Percentiles rank a stretch among this genome's conserved stretches.
Conservation (phyloP, 352 stramenopile genomes). For the Phytophthora citricola region DNA sequence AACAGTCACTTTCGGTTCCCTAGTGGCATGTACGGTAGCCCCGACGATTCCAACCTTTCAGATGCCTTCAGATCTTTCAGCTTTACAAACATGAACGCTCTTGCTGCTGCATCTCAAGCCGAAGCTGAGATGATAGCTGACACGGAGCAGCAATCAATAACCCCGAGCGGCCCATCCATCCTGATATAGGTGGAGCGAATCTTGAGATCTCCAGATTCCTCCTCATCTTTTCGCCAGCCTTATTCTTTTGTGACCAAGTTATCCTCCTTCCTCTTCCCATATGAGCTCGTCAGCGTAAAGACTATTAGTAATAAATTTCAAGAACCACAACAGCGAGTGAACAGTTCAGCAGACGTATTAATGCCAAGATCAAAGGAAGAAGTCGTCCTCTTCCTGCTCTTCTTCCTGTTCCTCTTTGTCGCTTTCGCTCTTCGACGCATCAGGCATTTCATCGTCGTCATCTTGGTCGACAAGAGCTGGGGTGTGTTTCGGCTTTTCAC, state of each 20-base stretch:
- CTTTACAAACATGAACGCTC: conserved; percentile 89
- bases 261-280: conserved; percentile 8
- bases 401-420: conserved; percentile 34
- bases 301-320: conserved; percentile 38
- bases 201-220: conserved; percentile 13
- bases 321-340: conserved; percentile 8
- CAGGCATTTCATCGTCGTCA: conserved; percentile 42
- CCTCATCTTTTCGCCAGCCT: conserved; percentile 17
- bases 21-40: conserved; percentile 70
- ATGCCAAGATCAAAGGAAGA: conserved; percentile 62
- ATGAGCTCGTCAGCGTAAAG: conserved; percentile 32
- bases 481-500: conserved; percentile 38
- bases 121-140: conserved; percentile 75
- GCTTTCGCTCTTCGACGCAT: conserved; percentile 19
- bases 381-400: conserved; percentile 68
- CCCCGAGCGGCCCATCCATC: conserved; percentile 61
- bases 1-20: conserved; percentile 61
- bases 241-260: conserved; percentile 14
- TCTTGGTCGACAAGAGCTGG: conserved; percentile 65
- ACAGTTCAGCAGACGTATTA: background rate
- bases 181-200: conserved; percentile 50
- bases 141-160: conserved; percentile 47
- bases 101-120: conserved; percentile 73
- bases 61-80: conserved; percentile 83
- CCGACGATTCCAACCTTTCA: conserved; percentile 43